Evolutionary conservation across 768 basidiomycete genomes (phyloP), one percentile per base, ranked within the genome.

Genomic region (Auricularia sp.): DNA sequence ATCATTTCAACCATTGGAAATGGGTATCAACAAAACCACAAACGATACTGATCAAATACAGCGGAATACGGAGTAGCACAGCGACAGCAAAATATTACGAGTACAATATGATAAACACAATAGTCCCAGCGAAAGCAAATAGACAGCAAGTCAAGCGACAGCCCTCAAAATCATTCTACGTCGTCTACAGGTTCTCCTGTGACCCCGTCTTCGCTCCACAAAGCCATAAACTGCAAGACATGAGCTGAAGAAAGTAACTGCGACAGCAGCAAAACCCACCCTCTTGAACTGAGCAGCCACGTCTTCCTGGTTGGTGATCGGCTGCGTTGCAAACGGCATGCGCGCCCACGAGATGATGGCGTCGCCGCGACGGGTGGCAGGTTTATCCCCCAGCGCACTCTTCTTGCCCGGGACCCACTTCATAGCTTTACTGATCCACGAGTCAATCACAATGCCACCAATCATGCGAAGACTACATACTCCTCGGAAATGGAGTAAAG

Each of bases 391-490:
- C 2, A 88, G 73, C 0, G 91, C 85, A 63, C 86, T 91, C 76
- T 98, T 98, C 81, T 98, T 98, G 21, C 89, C 89, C 3, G 86
- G 74, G 3, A 86, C 81, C 71, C 90, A 97, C 74, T 94, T 98
- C 58, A 82, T 79, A 68, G 93, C 93, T 90, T 97, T 98, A 54
- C 94, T 97, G 64, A 29, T 18, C 12, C 1, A 7, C 63, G 39
- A 36, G 63, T 68, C 53, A 67, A 29, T 36, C 14, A 21, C 4
- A 16, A 61, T 47, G 8, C 36, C 8, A 16, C 2, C 18, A 18
- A 23, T 10, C n/a, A 29, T 29, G 29, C 43, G 11, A 29, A 62
- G 18, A 29, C 67, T 62, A 79, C 90, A 65, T 72, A 96, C 95
- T 97, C 94, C 78, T 98, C 95, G 1, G 91, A 88, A 44, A 98